Base-by-base conservation (phyloP, 2,329 filamentous ascomycete species). In the Epichloe brachyelytri region DNA sequence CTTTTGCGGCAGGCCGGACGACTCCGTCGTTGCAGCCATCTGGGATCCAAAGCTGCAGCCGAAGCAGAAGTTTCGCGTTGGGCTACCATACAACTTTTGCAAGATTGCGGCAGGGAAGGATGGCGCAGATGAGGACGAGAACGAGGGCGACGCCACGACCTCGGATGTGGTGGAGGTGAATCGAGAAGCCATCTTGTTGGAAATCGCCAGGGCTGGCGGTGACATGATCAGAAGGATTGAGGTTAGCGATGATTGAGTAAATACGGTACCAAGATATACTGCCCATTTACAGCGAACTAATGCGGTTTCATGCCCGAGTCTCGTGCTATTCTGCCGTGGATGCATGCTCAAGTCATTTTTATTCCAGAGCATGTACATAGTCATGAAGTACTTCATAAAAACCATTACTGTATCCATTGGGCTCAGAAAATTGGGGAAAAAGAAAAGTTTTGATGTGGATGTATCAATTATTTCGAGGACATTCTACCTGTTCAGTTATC, bases 141-240 rank as follows among this genome's bases (percentile, higher is more conserved):
- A 46, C 5, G 3, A 1, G 10, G n/a, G 38, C 5, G 3, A 7
- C 11, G 12, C 5, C 41, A n/a, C 30, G 6, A 14, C 34, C 20
- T 11, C 26, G 10, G 70, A 68, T 48, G 68, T 75, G 20, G 79
- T 85, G 22, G 74, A 77, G 56, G 67, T 89, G 5, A 88, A 93
- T 59, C 79, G 77, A 57, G 71, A 73, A 41, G 83, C 77, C 0
- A 79, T 93, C 5, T 60, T 90, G 48, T 72, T 80, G 34, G 88
- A 93, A 68, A 87, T 94, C 64, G 79, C 79, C 41, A 78, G 81
- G 54, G 71, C 84, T 40, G 81, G 81, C 8, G 81, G 79, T 1
- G 77, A 82, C 52, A 62, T 95, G 65, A 74, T 95, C 44, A 75
- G 79, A 58, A 78, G 67, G 60, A 80, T 91, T 51, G 82, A 89